These are phyloP conservation scores for Lycium ferocissimum DNA, from an alignment of 257 asterid species.

Conservation along the genomic window DNA sequence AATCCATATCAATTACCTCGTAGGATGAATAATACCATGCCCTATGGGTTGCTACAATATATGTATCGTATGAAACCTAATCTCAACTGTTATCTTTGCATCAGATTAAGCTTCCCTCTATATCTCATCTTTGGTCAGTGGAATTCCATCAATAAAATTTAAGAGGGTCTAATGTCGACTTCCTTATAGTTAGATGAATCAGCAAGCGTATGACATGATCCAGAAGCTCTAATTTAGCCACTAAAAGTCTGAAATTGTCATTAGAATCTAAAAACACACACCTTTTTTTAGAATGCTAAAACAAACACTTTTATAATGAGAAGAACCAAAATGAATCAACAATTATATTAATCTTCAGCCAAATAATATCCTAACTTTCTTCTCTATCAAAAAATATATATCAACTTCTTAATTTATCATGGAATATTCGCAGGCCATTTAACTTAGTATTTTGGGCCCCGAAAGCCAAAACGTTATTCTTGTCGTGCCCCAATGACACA, in stretches of 20 bases:
- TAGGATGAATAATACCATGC: not conserved
- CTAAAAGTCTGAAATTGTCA: not conserved
- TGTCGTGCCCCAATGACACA: too few species aligned
- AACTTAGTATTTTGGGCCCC: not conserved
- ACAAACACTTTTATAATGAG: not conserved
- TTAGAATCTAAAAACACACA: not conserved
- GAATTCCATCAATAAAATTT: constrained; percentile 7
- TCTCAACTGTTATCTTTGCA: constrained; percentile 8
- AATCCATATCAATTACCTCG: not conserved
- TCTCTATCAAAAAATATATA: not conserved
- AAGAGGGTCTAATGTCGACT: not conserved
- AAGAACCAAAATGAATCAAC: not conserved
- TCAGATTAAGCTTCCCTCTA: not conserved
- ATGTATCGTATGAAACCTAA: constrained; percentile 1
- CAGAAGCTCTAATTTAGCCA: constrained; percentile 7
- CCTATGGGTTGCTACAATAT: not conserved
- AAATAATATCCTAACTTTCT: constrained; percentile 3
- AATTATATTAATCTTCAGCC: not conserved
- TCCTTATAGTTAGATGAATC: not conserved
- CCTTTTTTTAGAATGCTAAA: too few species aligned
- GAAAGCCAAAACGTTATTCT: not conserved
- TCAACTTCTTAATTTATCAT: constrained; percentile 21
- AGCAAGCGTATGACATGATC: not conserved
- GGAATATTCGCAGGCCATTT: not conserved
- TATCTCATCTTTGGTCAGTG: not conserved